phyloP scores from a whole-genome alignment of 2,329 filamentous ascomycete genomes.

The Plenodomus biglobosus region DNA sequence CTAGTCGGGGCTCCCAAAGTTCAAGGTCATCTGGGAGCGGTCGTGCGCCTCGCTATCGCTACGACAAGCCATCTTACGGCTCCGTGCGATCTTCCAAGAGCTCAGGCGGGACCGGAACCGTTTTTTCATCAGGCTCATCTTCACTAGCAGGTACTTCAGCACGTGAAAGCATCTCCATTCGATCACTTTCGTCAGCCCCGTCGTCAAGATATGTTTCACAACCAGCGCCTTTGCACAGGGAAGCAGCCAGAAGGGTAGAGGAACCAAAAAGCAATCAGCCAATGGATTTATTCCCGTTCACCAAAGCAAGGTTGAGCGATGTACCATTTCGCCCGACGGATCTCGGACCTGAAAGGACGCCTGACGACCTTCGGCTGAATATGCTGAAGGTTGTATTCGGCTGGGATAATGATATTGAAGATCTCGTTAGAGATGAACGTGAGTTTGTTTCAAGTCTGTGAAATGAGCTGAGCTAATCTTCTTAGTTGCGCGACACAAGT shows the following conservation, averaged over 20 bases:
- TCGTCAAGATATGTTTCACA: constrained; percentile 62
- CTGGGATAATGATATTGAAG: constrained; percentile 83
- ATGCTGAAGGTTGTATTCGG: constrained; percentile 96
- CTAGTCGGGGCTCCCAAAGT: constrained; percentile 63
- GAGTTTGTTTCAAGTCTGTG: constrained; percentile 28
- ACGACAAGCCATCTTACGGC: constrained; percentile 45
- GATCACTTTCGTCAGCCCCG: constrained; percentile 54
- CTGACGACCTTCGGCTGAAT: constrained; percentile 79
- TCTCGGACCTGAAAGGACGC: constrained; percentile 48
- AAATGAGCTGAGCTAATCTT: constrained; percentile 15
- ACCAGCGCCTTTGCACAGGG: constrained; percentile 61
- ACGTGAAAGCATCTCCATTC: constrained; percentile 60
- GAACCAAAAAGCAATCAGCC: constrained; percentile 60
- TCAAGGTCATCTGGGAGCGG: constrained; percentile 57
- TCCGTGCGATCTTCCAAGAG: constrained; percentile 35
- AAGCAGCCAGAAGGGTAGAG: constrained; percentile 76
- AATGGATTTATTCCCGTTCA: constrained; percentile 83
- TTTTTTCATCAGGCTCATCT: constrained; percentile 68
- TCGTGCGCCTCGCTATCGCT: constrained; percentile 48
- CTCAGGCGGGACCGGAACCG: constrained; percentile 56
- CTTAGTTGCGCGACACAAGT: constrained; percentile 66
- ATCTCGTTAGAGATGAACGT: constrained; percentile 80
- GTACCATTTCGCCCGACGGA: constrained; percentile 76
- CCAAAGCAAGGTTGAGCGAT: constrained; percentile 76
- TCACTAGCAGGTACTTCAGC: constrained; percentile 42